Evolutionary conservation across 441 rosid genomes (phyloP).

Genomic region (Populus trichocarpa): DNA sequence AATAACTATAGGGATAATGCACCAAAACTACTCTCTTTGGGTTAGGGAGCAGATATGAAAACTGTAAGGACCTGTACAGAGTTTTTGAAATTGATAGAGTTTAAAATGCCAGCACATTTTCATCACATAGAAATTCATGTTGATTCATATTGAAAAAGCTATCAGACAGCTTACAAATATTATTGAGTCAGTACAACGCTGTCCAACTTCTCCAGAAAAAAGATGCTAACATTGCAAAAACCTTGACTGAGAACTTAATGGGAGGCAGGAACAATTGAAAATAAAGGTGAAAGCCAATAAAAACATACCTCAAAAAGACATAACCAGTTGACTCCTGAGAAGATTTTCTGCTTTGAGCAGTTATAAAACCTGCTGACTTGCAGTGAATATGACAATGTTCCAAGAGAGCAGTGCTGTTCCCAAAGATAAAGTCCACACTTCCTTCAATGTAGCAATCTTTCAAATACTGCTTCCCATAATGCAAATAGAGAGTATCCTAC

Average conservation of each 20-base stretch:
- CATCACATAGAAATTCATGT: not conserved
- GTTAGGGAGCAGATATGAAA: not conserved
- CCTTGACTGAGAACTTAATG: not conserved
- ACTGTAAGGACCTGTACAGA: not conserved
- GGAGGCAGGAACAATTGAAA: not conserved
- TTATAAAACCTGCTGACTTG: conserved; percentile 80
- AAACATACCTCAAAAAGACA: conserved; percentile 71
- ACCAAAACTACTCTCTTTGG: not conserved
- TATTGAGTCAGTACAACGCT: not conserved
- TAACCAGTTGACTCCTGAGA: conserved; percentile 93
- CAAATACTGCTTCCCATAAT: conserved; percentile 85
- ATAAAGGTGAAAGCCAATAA: conserved; percentile 2
- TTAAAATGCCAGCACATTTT: not conserved
- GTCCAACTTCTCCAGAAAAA: not conserved
- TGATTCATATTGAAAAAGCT: not conserved
- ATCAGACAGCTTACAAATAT: not conserved
- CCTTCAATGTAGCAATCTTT: conserved; percentile 93
- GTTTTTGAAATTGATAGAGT: not conserved
- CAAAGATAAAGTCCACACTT: conserved; percentile 91
- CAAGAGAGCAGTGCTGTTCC: conserved; percentile 87
- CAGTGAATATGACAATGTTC: conserved; percentile 98
- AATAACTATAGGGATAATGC: not conserved
- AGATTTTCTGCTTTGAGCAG: conserved; percentile 94
- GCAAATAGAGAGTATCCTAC: conserved; percentile 94
- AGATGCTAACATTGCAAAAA: not conserved